These are phyloP conservation scores for Penicillium bovifimosum DNA, from an alignment of 495 filamentous ascomycete genomes.

Conservation along the genomic window DNA sequence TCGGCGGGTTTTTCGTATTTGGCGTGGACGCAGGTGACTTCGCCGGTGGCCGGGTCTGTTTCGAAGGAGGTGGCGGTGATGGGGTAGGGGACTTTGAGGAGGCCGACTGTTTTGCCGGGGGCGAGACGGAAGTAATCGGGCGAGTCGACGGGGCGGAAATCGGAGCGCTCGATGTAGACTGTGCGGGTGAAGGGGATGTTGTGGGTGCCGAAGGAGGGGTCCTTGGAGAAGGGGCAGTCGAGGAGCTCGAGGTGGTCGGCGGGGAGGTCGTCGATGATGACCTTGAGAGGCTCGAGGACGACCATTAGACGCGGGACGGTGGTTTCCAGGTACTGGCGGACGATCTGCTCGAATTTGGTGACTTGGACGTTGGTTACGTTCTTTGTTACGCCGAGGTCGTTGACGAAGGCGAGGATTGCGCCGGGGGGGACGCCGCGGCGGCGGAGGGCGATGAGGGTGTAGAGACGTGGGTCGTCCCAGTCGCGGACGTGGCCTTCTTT, in stretches of 20 bases:
- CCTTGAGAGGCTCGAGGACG: slow-evolving; percentile 63
- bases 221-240: slow-evolving; percentile 59
- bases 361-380: slow-evolving; percentile 66
- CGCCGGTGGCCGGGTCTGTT: slow-evolving; percentile 63
- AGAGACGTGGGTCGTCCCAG: slow-evolving; percentile 88
- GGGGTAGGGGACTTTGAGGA: slow-evolving; percentile 76
- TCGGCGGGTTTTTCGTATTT: slow-evolving; percentile 47
- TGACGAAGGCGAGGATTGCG: slow-evolving; percentile 81
- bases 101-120: slow-evolving; percentile 81
- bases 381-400: slow-evolving; percentile 83
- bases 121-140: slow-evolving; percentile 92
- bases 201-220: slow-evolving; percentile 44
- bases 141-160: slow-evolving; percentile 82
- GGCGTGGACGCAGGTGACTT: slow-evolving; percentile 47
- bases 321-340: slow-evolving; percentile 75
- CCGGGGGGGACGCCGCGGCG: slow-evolving; percentile 80
- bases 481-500: slow-evolving; percentile 65
- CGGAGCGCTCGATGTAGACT: slow-evolving; percentile 86
- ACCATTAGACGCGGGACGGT: slow-evolving; percentile 84
- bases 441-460: slow-evolving; percentile 79
- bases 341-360: slow-evolving; percentile 67
- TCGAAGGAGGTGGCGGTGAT: slow-evolving; percentile 74
- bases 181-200: slow-evolving; percentile 74
- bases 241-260: slow-evolving; percentile 58
- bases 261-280: slow-evolving; percentile 69